A percentile compares a stretch with the other conserved stretches of the same genome.
phyloP scores from a whole-genome alignment of 768 basidiomycete species.

The Phylloporus rhodoxanthus region DNA sequence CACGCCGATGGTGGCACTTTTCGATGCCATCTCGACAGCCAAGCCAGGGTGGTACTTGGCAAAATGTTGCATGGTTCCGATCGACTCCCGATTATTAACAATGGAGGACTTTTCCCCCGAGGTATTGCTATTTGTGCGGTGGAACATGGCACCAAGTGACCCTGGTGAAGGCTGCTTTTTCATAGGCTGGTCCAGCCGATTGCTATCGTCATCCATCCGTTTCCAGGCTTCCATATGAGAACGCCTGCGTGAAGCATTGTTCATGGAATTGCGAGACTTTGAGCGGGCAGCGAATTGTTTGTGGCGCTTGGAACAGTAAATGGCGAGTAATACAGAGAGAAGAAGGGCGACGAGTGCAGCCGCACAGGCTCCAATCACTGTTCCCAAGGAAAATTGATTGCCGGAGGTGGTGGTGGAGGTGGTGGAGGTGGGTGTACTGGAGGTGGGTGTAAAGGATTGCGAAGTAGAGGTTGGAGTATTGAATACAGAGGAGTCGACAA shows the following conservation, averaged over 20 bases:
- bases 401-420: constrained; percentile 16
- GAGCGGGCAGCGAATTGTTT: constrained; percentile 17
- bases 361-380: constrained; percentile 59
- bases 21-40: constrained; percentile 46
- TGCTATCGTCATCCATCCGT: constrained; percentile 48
- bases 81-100: constrained; percentile 30
- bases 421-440: constrained; percentile 2
- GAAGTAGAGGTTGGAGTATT: not conserved
- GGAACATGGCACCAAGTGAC: constrained; percentile 58
- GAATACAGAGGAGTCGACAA: constrained; percentile 1
- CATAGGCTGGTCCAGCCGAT: constrained; percentile 42
- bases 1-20: constrained; percentile 18
- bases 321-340: constrained; percentile 43
- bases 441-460: constrained; percentile 8
- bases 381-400: constrained; percentile 32
- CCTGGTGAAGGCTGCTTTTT: constrained; percentile 37
- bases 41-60: constrained; percentile 54
- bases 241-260: constrained; percentile 41
- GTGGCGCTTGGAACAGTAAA: constrained; percentile 48
- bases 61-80: constrained; percentile 39
- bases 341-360: constrained; percentile 52
- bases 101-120: constrained; percentile 44
- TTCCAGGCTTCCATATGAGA: constrained; percentile 47
- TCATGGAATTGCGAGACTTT: constrained; percentile 36
- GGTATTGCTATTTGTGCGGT: constrained; percentile 47